Conservation (phyloP, 208 protist genomes). For the Trypanosoma cruzi region DNA sequence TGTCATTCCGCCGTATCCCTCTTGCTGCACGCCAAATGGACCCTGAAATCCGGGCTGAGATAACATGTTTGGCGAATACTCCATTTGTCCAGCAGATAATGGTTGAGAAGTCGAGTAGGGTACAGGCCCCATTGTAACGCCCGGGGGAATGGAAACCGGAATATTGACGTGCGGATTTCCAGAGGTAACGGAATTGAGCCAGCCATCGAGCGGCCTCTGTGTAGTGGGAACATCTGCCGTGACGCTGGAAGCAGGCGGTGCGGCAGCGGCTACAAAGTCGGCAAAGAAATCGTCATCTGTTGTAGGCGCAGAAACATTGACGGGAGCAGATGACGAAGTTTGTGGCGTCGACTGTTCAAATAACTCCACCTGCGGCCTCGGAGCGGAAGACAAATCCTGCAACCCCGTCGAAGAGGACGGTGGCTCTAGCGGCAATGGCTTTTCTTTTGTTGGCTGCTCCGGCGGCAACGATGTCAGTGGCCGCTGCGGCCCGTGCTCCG, state of each 20-base stretch:
- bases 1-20: not conserved
- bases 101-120: conserved; percentile 8
- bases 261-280: conserved; percentile 47
- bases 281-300: conserved; percentile 46
- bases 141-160: not conserved
- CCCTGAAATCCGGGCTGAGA: not conserved
- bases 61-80: not conserved
- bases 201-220: conserved; percentile 6
- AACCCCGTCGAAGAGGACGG: not conserved
- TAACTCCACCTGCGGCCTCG: not conserved
- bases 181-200: conserved; percentile 6
- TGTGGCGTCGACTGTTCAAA: not conserved
- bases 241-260: conserved; percentile 32
- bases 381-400: not conserved
- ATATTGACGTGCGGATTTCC: not conserved
- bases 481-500: not conserved
- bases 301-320: not conserved
- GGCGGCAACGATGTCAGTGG: not conserved
- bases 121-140: not conserved
- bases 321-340: not conserved
- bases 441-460: not conserved
- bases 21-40: not conserved
- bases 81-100: not conserved
- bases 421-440: not conserved
- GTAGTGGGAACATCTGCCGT: not conserved